A percentile compares a stretch with the other conserved stretches of the same genome.
Conservation (phyloP, 768 basidiomycete species). For the Rhodosporidiobolus odoratus region DNA sequence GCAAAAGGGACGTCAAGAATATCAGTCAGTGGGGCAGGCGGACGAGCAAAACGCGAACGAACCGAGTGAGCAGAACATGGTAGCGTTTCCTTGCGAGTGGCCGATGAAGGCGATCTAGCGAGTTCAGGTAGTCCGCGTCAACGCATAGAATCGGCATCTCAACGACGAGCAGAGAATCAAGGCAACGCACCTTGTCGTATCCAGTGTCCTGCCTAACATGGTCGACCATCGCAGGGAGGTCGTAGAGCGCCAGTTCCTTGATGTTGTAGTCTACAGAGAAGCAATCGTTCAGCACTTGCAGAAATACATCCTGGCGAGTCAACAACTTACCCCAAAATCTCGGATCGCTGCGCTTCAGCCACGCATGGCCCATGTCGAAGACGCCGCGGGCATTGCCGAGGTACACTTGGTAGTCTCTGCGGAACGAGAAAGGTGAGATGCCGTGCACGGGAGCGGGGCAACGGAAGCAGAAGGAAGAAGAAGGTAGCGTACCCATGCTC, state of each 20-base stretch:
- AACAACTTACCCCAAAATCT: constrained; percentile 53
- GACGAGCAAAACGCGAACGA: neutral
- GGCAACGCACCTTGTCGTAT: constrained; percentile 48
- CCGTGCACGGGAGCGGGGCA: too few relatives aligned
- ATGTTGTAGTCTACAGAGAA: constrained; percentile 52
- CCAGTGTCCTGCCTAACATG: constrained; percentile 51
- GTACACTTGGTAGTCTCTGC: constrained; percentile 52
- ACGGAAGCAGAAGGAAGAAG: constrained; percentile 31
- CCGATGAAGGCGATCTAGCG: constrained; percentile 53
- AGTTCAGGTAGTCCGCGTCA: neutral
- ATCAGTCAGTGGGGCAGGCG: neutral
- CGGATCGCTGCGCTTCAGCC: constrained; percentile 49
- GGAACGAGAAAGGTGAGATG: too few relatives aligned
- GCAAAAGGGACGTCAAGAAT: neutral
- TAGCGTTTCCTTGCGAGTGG: constrained; percentile 55
- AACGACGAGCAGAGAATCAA: constrained; percentile 14
- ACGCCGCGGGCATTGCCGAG: constrained; percentile 51
- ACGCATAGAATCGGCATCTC: neutral
- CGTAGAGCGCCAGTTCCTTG: constrained; percentile 53
- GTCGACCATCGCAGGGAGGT: constrained; percentile 53
- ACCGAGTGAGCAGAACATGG: constrained; percentile 52
- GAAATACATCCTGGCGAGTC: too few relatives aligned
- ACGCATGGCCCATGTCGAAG: constrained; percentile 53
- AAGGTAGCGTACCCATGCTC: too few relatives aligned
- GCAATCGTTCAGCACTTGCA: too few relatives aligned